These are phyloP conservation scores for Sporisorium reilianum DNA, from an alignment of 1,284 basidiomycete genomes.

Conservation along the genomic window DNA sequence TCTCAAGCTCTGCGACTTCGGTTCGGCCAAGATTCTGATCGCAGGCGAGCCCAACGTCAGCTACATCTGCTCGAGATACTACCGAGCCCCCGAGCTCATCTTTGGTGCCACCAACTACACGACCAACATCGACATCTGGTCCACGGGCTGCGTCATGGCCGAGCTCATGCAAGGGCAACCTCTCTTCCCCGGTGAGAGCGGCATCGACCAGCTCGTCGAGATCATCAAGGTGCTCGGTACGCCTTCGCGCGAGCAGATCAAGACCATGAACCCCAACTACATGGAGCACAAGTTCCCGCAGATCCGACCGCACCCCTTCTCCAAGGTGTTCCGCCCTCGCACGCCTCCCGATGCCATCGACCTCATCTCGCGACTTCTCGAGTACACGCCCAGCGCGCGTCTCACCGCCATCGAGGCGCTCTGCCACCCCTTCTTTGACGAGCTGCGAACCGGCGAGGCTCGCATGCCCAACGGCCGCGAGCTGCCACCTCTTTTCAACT, in stretches of 20 bases:
- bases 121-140: constrained; percentile 99
- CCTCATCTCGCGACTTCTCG: constrained; percentile 90
- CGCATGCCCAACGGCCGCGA: constrained; percentile 97
- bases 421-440: constrained; percentile 94
- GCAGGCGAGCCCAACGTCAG: constrained; percentile 98
- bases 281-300: constrained; percentile 99
- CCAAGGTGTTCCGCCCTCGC: constrained; percentile 95
- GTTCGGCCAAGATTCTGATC: constrained; percentile 97
- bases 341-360: constrained; percentile 96
- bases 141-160: constrained; percentile 99
- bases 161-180: constrained; percentile 99
- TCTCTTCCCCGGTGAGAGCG: constrained; percentile 98
- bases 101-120: constrained; percentile 99
- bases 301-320: constrained; percentile 82
- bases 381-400: constrained; percentile 94
- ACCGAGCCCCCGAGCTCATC: constrained; percentile 98
- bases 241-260: constrained; percentile 98
- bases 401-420: constrained; percentile 88
- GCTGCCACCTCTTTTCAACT: constrained; percentile 93
- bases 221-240: constrained; percentile 99
- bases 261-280: constrained; percentile 99
- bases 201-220: constrained; percentile 98
- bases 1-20: constrained; percentile 98
- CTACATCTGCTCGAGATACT: constrained; percentile 99
- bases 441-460: constrained; percentile 82